Evolutionary conservation across 345 rosid species (phyloP).

Genomic region (Gossypium thurberi): DNA sequence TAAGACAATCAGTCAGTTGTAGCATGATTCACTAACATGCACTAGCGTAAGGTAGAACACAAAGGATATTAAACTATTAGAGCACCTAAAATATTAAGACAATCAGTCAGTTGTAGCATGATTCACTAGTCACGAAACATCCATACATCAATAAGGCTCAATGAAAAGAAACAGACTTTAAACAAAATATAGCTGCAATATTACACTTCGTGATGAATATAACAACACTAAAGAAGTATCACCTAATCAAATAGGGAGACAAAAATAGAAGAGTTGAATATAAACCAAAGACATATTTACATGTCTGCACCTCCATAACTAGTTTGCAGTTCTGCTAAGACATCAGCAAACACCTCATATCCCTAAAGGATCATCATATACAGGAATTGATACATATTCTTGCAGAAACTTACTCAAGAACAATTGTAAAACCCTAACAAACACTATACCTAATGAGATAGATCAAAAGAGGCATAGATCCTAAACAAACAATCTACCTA

Average conservation of each 20-base stretch:
- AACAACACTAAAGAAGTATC: background rate
- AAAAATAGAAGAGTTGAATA: background rate
- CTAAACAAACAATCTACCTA: background rate
- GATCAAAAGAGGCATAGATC: background rate
- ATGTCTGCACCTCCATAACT: background rate
- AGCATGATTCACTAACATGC: background rate
- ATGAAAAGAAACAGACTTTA: background rate
- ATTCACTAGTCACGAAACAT: background rate
- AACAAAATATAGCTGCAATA: background rate
- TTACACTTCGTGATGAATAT: background rate
- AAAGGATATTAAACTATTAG: background rate
- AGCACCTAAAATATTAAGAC: background rate
- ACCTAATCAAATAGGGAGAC: background rate
- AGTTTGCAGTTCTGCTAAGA: background rate
- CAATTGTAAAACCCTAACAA: background rate
- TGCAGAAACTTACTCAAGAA: background rate
- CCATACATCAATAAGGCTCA: background rate
- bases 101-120: background rate
- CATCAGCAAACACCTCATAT: background rate
- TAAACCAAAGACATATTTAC: background rate
- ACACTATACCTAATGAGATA: background rate
- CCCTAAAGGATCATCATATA: background rate
- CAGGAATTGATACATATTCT: background rate
- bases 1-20: no score
- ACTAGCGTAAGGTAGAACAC: background rate